Conservation (phyloP, 2,329 filamentous ascomycete genomes). For the Epichloe sylvatica region DNA sequence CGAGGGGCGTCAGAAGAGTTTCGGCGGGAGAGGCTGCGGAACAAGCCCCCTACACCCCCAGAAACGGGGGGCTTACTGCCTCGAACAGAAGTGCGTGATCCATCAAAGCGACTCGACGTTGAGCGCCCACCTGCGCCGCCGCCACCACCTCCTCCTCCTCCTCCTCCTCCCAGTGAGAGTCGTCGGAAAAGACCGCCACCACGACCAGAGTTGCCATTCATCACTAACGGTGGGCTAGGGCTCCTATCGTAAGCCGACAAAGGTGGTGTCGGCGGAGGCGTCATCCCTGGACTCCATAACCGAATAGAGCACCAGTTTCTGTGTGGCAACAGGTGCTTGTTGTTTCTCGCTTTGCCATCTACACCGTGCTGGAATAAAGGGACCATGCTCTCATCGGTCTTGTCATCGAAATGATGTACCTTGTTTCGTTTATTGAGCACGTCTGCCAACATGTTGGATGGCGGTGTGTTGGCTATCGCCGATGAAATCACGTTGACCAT, state of each 20-base stretch:
- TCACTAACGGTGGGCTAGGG: constrained; percentile 22
- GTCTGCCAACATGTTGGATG: constrained; percentile 77
- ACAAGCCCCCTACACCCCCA: constrained; percentile 27
- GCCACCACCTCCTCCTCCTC: background rate
- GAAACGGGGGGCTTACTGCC: constrained; percentile 40
- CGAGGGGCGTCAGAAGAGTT: constrained; percentile 23
- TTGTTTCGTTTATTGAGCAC: constrained; percentile 89
- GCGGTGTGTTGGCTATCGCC: constrained; percentile 84
- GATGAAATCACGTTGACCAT: constrained; percentile 95
- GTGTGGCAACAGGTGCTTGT: constrained; percentile 74
- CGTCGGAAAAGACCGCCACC: constrained; percentile 30
- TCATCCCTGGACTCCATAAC: constrained; percentile 64
- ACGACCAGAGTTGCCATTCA: constrained; percentile 1
- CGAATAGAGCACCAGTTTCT: constrained; percentile 94
- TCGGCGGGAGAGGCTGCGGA: constrained; percentile 30
- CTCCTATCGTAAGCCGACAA: constrained; percentile 31
- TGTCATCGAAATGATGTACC: constrained; percentile 52
- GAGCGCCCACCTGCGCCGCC: constrained; percentile 18
- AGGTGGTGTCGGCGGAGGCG: constrained; percentile 55
- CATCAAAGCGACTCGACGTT: constrained; percentile 23
- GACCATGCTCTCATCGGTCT: constrained; percentile 93
- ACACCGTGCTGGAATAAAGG: constrained; percentile 83
- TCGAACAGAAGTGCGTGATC: constrained; percentile 21
- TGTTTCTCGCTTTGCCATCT: constrained; percentile 79
- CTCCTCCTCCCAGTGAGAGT: constrained; percentile 18